Evolutionary conservation across 306 rosid species (phyloP).

Genomic region (Canavalia gladiata): DNA sequence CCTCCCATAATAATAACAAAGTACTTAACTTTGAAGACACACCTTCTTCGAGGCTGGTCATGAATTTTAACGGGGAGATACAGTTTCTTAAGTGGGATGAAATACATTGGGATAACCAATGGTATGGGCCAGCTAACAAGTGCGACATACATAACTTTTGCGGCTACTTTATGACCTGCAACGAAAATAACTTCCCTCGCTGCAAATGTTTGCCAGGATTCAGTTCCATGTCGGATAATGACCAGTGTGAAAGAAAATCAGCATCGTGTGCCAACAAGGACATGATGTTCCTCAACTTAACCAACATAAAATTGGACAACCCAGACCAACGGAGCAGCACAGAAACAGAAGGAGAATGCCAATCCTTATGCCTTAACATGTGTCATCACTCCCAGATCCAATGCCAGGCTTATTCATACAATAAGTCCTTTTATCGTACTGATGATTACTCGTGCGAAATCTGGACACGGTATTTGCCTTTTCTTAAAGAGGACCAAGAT

Average conservation of each 20-base stretch:
- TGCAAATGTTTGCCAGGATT: slow-evolving; percentile 71
- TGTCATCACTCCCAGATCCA: background rate
- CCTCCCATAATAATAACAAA: background rate
- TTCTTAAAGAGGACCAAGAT: slow-evolving; percentile 41
- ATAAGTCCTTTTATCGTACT: background rate
- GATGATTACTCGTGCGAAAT: background rate
- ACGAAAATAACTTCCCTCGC: fast-evolving
- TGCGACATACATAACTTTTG: slow-evolving; percentile 49
- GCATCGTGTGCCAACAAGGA: background rate
- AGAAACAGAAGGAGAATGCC: slow-evolving; percentile 46
- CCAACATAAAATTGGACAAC: background rate
- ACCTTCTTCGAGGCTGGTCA: slow-evolving; percentile 43
- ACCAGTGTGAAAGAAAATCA: slow-evolving; percentile 39
- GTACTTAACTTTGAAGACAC: too few species aligned
- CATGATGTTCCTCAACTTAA: slow-evolving; percentile 42
- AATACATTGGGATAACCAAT: fast-evolving
- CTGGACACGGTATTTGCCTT: slow-evolving; percentile 42
- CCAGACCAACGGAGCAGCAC: fast-evolving
- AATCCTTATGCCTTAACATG: background rate
- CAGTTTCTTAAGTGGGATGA: background rate
- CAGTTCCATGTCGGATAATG: background rate
- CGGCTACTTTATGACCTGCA: slow-evolving; percentile 55
- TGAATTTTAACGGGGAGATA: slow-evolving; percentile 38
- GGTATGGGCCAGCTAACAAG: slow-evolving; percentile 12
- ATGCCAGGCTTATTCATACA: slow-evolving; percentile 61